Conservation (phyloP, 2,329 filamentous ascomycete genomes). For the Shiraia sp. region DNA sequence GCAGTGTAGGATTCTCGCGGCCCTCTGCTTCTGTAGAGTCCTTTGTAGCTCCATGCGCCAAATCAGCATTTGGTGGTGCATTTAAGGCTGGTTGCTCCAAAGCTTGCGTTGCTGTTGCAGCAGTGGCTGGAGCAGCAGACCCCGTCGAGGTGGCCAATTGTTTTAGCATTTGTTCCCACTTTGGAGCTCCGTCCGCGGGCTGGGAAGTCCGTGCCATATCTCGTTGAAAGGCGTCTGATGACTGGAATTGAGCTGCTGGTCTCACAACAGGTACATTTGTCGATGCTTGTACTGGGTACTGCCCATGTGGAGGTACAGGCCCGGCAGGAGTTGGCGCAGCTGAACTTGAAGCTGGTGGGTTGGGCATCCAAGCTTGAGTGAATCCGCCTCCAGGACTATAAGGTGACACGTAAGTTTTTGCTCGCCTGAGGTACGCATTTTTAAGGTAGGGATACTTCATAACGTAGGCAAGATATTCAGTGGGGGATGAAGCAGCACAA, state of each 20-base stretch:
- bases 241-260: constrained; percentile 48
- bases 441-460: constrained; percentile 52
- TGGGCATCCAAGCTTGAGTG: constrained; percentile 45
- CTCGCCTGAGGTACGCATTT: constrained; percentile 50
- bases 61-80: no score
- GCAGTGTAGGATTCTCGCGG: no score
- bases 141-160: constrained; percentile 30
- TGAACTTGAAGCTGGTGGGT: constrained; percentile 13
- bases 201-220: constrained; percentile 39
- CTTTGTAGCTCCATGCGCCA: constrained; percentile 17
- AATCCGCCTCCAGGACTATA: constrained; percentile 50
- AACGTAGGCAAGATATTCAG: constrained; percentile 49
- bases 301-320: constrained; percentile 10
- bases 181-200: constrained; percentile 24
- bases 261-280: constrained; percentile 21
- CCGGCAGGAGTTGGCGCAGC: constrained; percentile 22
- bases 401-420: constrained; percentile 53
- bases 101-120: constrained; percentile 12
- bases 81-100: no score
- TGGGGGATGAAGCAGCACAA: constrained; percentile 40
- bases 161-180: constrained; percentile 42
- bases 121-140: constrained; percentile 8
- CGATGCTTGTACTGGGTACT: constrained; percentile 12
- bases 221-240: constrained; percentile 49
- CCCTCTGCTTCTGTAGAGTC: constrained; percentile 20